Evolutionary conservation across 1,284 basidiomycete species (phyloP), one percentile per base, ranked within the genome.

Genomic region (Ceratobasidium sp.): DNA sequence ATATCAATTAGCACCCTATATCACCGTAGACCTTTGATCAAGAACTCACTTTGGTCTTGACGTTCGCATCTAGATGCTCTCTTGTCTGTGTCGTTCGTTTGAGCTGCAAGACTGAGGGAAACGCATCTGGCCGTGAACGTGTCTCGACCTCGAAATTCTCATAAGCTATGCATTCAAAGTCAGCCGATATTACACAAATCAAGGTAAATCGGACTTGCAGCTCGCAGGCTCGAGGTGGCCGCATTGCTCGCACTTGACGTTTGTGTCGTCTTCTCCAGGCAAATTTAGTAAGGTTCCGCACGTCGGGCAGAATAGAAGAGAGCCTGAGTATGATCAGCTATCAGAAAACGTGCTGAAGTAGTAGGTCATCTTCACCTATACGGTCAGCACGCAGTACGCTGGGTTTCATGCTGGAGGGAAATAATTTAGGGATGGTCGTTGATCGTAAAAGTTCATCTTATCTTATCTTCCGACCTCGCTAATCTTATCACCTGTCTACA

Each of bases 21-120:
- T 54, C 58, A 8, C 61, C 42, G 47, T 77, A 67, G 78, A 75
- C 31, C 13, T 66, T 17, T 71, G 58, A 47, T 54, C 26, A 31
- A 11, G 58, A 39, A 79, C 87, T 77, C 78, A 92, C 95, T 88
- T 90, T 89, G 77, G 89, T 91, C 81, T 94, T 89, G 49, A 90
- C 88, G 78, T 94, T 92, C 28, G 90, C 91, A 47, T 89, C 89
- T 61, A 92, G 92, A 79, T 95, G 92, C 39, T 89, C 85, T 81
- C 94, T 93, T 31, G 94, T 96, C 84, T 95, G 94, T 0, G 96
- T 97, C 82, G 96, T 97, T 67, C 96, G 89, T 82, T 96, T 96
- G 80, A 96, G 94, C 80, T 92, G 87, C 77, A 99, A 85, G 0
- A 91, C 89, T 31, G 95, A 97, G 0, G 97, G 97, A 84, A 99